Evolutionary conservation across 192 early-diverging fungal species (phyloP), one percentile per base, ranked within the genome.

Genomic region (Geranomyces variabilis): DNA sequence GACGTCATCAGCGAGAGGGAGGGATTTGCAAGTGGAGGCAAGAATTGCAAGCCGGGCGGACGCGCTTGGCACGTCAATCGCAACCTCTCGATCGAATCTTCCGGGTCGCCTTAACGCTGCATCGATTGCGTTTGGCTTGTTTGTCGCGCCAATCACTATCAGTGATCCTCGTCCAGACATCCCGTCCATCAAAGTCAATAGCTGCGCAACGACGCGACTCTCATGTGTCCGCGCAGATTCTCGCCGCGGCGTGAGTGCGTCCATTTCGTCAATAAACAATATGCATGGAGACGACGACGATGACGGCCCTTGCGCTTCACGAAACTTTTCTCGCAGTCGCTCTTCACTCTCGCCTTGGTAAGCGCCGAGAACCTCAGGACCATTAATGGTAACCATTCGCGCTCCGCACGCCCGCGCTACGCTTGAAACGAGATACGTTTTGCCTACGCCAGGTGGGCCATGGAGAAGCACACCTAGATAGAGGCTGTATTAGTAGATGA

Each of bases 251-350:
- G 91, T 86, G 24, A 95, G 71, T 9, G 92, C 85, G 80, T 95
- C 93, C 47, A 99, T 87, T 74, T 99, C 97, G 78, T 99, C 97
- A 63, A 99, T 98, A 79, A 99, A 99, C 24, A 99, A 71, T 36
- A 99, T 92, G 57, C 89, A 87, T 0, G 93, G 82, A 17, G 62
- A 33, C 31, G 68, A 45, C 5, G 75, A 64, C 0, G 67, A 58
- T 9, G 83, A 79, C 14, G 77, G 31, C 0, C 66, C 59, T 26
- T 84, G 79, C 7, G 95, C 95, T 64, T 90, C 85, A 0, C 71
- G 71, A 70, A 97, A 97, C 60, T 83, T 86, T 3, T 69, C 66
- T 0, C 95, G 83, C 22, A 97, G 75, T 43, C 81, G 84, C 49
- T 87, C 86, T 73, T 97, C 95, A 66, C 93, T 95, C 63, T 98